Percentiles rank a stretch among this genome's conserved stretches.
phyloP scores from a whole-genome alignment of 2,329 filamentous ascomycete genomes.

The Neurospora sp. region DNA sequence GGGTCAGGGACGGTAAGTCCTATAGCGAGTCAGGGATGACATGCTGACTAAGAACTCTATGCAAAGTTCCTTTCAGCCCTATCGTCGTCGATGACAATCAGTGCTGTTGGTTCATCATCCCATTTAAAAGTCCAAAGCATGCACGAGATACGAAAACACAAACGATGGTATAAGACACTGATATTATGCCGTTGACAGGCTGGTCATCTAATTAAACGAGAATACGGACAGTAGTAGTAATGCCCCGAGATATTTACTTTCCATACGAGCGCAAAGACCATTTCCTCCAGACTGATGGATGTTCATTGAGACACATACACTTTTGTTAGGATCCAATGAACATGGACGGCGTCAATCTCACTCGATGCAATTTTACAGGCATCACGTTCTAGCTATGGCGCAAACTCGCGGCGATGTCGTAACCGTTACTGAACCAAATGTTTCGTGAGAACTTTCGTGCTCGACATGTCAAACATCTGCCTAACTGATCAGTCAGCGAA shows the following conservation, averaged over 20 bases:
- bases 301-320: neutral
- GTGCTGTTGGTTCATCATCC: neutral
- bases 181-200: neutral
- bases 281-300: neutral
- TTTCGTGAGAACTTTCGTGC: neutral
- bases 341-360: neutral
- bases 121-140: neutral
- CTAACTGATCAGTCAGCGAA: neutral
- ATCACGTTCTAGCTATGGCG: neutral
- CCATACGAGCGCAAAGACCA: neutral
- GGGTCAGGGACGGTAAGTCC: neutral
- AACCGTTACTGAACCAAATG: neutral
- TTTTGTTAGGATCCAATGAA: neutral
- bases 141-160: neutral
- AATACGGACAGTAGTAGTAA: neutral
- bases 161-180: neutral
- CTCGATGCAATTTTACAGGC: neutral
- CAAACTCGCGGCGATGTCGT: neutral
- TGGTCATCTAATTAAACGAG: neutral
- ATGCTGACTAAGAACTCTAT: neutral
- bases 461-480: neutral
- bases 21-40: neutral
- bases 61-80: neutral
- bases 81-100: neutral
- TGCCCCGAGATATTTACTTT: neutral